Evolutionary conservation across 257 asterid species (phyloP), one percentile per base, ranked within the genome.

Genomic region (Nicotiana otophora): DNA sequence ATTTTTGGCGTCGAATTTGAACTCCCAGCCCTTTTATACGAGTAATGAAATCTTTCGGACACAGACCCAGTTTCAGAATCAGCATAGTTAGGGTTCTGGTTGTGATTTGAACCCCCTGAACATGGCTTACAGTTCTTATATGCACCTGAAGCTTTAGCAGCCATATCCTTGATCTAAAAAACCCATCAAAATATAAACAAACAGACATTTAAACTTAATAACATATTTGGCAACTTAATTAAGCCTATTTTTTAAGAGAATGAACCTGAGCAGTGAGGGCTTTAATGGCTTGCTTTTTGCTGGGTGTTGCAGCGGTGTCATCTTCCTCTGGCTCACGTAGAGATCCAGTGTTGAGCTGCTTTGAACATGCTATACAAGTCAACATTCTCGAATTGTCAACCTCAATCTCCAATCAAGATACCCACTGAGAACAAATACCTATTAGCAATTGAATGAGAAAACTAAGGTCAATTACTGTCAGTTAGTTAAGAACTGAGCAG

Each of bases 311-410:
- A 64, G 87, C 91, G 72, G 77, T 64, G 9, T 93, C 92, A 28
- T 96, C 95, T 39, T 86, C 94, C 26, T 91, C 90, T 17, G 83
- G 88, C 39, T 88, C 90, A n/a, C 85, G 91, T 17, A 92, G 92
- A 90, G 98, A 92, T 92, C 95, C 98, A 83, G 85, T 66, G 66
- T 86, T 87, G 6, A 79, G 91, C 87, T 87, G 98, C 90, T 92
- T 94, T 65, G 99, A 92, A 87, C 98, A 93, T 74, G 98, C 97
- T 84, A 96, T 94, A 87, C 99, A 96, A 74, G 98, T 93, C 90
- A 96, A 87, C 99, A 96, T 96, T 20, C 77, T 79, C 53, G 60
- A 74, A 53, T 76, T 70, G 10, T 33, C 17, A 70, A 78, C 48
- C 69, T 69, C 77, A 70, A 81, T 20, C 39, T 65, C 57, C 77